Conservation (phyloP, 1,139 yeast species). For the Nadsonia commutata region DNA sequence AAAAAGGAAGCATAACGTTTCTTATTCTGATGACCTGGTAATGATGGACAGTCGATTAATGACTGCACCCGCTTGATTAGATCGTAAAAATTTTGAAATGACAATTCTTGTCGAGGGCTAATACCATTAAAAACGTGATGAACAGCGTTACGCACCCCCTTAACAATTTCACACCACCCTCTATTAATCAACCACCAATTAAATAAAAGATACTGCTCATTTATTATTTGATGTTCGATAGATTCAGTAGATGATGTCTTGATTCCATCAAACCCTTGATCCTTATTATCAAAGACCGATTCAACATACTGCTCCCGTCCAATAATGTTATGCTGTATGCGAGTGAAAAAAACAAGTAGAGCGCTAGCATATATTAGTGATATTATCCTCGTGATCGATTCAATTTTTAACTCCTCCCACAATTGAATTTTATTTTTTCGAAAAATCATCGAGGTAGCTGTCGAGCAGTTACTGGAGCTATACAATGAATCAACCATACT, state of each 20-base stretch:
- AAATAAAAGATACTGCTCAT: constrained; percentile 49
- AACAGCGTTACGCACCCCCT: constrained; percentile 43
- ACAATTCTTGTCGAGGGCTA: constrained; percentile 59
- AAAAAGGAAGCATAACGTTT: constrained; percentile 12
- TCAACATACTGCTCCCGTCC: constrained; percentile 61
- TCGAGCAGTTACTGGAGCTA: not conserved
- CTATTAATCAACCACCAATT: constrained; percentile 90
- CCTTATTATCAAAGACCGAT: not conserved
- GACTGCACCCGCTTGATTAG: constrained; percentile 31
- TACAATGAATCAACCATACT: constrained; percentile 4
- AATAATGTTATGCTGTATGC: constrained; percentile 74
- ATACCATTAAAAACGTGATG: constrained; percentile 44
- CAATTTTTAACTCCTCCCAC: constrained; percentile 71
- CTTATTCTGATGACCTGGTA: not conserved
- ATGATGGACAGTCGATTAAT: constrained; percentile 23
- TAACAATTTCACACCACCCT: constrained; percentile 57
- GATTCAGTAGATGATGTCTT: constrained; percentile 1
- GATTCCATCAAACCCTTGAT: not conserved
- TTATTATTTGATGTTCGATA: constrained; percentile 2
- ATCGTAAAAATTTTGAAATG: constrained; percentile 43
- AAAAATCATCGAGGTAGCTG: not conserved
- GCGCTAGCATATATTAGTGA: constrained; percentile 59
- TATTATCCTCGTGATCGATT: constrained; percentile 60
- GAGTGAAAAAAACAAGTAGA: constrained; percentile 56
- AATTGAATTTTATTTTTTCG: constrained; percentile 48